These are phyloP conservation scores for Umbelopsis isabellina DNA, from an alignment of 192 early-diverging fungal species.

Conservation along the genomic window DNA sequence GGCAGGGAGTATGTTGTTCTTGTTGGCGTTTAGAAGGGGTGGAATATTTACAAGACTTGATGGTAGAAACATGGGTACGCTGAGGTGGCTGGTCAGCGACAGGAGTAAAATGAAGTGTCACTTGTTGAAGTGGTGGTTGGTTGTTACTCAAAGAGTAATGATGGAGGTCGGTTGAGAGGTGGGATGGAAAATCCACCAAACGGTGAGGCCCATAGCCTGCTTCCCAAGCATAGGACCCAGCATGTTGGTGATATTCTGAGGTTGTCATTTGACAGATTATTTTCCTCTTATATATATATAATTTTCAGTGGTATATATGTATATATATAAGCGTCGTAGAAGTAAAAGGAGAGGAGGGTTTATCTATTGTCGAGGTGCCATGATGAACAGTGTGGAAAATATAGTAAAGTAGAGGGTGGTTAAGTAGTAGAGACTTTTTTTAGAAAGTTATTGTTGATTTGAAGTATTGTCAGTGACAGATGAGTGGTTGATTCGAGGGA, in stretches of 20 bases:
- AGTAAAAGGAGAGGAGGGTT: slow-evolving; percentile 1
- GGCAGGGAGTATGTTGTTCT: slow-evolving; percentile 4
- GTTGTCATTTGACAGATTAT: slow-evolving; percentile 17
- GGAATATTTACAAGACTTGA: slow-evolving; percentile 23
- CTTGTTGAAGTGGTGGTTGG: background rate
- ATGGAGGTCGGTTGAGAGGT: slow-evolving; percentile 20
- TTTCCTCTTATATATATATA: slow-evolving; percentile 15
- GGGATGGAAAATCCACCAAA: slow-evolving; percentile 18
- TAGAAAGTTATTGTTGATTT: background rate
- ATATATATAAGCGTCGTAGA: slow-evolving; percentile 16
- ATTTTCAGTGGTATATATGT: slow-evolving; percentile 12
- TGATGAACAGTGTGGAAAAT: background rate
- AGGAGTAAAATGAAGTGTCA: slow-evolving; percentile 16
- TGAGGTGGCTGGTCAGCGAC: slow-evolving; percentile 20
- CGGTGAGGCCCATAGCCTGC: background rate
- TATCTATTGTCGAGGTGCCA: slow-evolving; percentile 7
- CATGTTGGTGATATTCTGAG: slow-evolving; percentile 21
- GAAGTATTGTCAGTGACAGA: too few relatives aligned
- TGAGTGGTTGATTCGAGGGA: background rate
- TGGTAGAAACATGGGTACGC: slow-evolving; percentile 10
- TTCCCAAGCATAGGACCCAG: slow-evolving; percentile 12
- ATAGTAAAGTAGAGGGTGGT: background rate
- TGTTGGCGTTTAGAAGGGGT: slow-evolving; percentile 8
- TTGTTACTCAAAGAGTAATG: slow-evolving; percentile 18
- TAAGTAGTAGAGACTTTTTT: background rate